A percentile compares a stretch with the other conserved stretches of the same genome.
phyloP scores from a whole-genome alignment of 192 early-diverging fungal species.

The Backusella sp. region DNA sequence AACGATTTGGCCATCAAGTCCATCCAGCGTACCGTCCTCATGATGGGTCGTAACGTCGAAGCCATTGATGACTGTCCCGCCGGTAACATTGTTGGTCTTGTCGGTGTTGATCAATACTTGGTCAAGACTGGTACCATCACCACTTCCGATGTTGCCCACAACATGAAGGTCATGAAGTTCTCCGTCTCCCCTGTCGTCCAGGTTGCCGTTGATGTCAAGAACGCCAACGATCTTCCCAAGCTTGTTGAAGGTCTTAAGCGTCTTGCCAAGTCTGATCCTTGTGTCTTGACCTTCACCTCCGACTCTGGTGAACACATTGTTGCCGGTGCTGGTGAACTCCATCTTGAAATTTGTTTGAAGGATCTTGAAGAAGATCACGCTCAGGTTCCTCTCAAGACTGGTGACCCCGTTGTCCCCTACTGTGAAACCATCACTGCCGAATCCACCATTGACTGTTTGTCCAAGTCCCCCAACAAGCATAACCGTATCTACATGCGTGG shows the following conservation, averaged over 20 bases:
- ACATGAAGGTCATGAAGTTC: conserved; percentile 99
- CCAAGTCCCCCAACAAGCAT: conserved; percentile 99
- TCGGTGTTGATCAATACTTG: conserved; percentile 99
- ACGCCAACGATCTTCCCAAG: conserved; percentile 98
- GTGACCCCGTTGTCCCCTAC: too few relatives aligned
- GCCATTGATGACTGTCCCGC: conserved; percentile 99
- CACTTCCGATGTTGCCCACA: conserved; percentile 92
- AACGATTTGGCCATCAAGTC: too few relatives aligned
- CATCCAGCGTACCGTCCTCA: too few relatives aligned
- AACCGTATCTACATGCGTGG: conserved; percentile 99
- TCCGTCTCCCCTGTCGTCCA: conserved; percentile 98
- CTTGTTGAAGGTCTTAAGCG: conserved; percentile 99
- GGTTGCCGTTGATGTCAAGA: conserved; percentile 96
- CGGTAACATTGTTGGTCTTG: conserved; percentile 98
- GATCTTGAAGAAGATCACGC: too few relatives aligned
- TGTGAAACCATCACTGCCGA: too few relatives aligned
- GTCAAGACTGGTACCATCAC: conserved; percentile 99
- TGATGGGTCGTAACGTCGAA: too few relatives aligned
- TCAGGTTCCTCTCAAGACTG: too few relatives aligned
- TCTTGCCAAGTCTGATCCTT: conserved; percentile 98
- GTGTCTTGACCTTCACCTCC: too few relatives aligned
- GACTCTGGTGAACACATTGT: too few relatives aligned
- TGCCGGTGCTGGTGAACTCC: too few relatives aligned
- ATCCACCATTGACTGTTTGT: conserved; percentile 69
- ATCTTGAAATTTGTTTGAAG: too few relatives aligned